phyloP scores from a whole-genome alignment of 305 asterid species.

The Rubia peregrina region DNA sequence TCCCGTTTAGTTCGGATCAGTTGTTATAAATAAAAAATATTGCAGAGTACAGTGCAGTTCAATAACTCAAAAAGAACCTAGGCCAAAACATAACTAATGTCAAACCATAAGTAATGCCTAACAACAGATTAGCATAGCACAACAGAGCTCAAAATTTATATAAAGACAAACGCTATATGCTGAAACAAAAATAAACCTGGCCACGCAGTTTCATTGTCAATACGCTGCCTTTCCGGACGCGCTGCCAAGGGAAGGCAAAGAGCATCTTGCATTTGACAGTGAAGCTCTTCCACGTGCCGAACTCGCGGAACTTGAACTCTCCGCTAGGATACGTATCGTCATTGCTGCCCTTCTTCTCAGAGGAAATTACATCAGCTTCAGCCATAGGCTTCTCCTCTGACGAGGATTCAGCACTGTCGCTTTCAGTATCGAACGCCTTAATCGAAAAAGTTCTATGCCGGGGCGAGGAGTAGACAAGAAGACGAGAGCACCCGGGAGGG shows the following conservation, averaged over 20 bases:
- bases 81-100: no score
- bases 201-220: constrained; percentile 83
- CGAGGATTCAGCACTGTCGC: constrained; percentile 12
- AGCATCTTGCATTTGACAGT: constrained; percentile 69
- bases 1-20: not conserved
- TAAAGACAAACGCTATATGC: not conserved
- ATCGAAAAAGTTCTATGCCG: constrained; percentile 18
- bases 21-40: not conserved
- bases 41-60: not conserved
- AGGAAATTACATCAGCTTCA: constrained; percentile 8
- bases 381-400: constrained; percentile 17
- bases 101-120: not conserved
- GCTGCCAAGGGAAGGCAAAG: constrained; percentile 84
- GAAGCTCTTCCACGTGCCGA: constrained; percentile 53
- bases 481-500: constrained; percentile 8
- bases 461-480: constrained; percentile 4
- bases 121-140: not conserved
- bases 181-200: constrained; percentile 38
- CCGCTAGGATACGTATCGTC: constrained; percentile 65
- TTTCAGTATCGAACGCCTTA: constrained; percentile 25
- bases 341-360: not conserved
- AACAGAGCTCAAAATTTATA: not conserved
- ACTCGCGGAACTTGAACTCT: constrained; percentile 59
- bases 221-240: constrained; percentile 84
- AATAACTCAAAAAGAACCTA: not conserved